phyloP scores from a whole-genome alignment of 2,329 filamentous ascomycete genomes.

The Paraphoma chrysanthemicola region DNA sequence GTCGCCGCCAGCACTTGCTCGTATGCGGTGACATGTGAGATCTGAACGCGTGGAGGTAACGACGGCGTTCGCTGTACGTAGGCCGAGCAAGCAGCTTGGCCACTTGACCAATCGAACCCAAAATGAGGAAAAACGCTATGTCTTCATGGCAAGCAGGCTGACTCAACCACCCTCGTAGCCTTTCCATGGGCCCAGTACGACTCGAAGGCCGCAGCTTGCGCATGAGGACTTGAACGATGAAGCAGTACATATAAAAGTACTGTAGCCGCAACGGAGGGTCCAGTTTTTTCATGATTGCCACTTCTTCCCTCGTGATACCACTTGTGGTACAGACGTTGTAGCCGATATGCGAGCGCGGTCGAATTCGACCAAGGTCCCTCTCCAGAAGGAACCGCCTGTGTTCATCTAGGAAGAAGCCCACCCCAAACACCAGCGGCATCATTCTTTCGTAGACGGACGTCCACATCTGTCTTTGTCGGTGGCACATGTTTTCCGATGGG shows the following conservation, averaged over 20 bases:
- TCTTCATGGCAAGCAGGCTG: slow-evolving; percentile 44
- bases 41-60: slow-evolving; percentile 42
- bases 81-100: slow-evolving; percentile 43
- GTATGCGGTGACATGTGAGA: slow-evolving; percentile 45
- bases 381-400: slow-evolving; percentile 40
- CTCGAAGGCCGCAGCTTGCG: slow-evolving; percentile 40
- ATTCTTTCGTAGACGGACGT: slow-evolving; percentile 45
- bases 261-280: slow-evolving; percentile 43
- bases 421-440: slow-evolving; percentile 46
- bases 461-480: slow-evolving; percentile 42
- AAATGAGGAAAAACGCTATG: slow-evolving; percentile 43
- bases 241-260: slow-evolving; percentile 48
- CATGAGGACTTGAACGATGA: slow-evolving; percentile 43
- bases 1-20: slow-evolving; percentile 41
- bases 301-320: slow-evolving; percentile 35
- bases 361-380: slow-evolving; percentile 42
- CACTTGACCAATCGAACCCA: slow-evolving; percentile 44
- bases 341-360: slow-evolving; percentile 40
- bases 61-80: slow-evolving; percentile 40
- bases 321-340: slow-evolving; percentile 44
- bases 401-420: slow-evolving; percentile 47
- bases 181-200: slow-evolving; percentile 37
- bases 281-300: slow-evolving; percentile 37
- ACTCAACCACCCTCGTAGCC: slow-evolving; percentile 40
- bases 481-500: slow-evolving; percentile 30